A percentile compares a stretch with the other conserved stretches of the same genome.
These are phyloP conservation scores for Diaporthe sp. DNA, from an alignment of 2,329 filamentous ascomycete species.

Conservation along the genomic window DNA sequence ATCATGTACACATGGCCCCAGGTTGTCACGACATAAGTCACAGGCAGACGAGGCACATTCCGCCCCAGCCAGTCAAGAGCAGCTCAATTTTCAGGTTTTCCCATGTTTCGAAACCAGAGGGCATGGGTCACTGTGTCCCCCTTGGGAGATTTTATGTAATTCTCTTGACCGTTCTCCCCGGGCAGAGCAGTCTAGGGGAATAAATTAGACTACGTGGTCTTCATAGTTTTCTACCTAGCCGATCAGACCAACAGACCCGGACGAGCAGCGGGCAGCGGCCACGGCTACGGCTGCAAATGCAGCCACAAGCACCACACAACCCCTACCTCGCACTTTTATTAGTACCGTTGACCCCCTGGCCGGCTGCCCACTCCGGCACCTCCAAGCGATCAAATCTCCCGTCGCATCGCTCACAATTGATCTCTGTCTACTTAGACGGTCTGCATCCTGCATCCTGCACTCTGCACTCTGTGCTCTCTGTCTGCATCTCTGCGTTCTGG, in stretches of 20 bases:
- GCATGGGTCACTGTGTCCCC: background rate
- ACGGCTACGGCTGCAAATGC: constrained; percentile 12
- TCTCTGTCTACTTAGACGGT: constrained; percentile 14
- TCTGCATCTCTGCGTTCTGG: constrained; percentile 1
- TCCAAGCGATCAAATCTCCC: constrained; percentile 27
- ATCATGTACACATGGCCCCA: background rate
- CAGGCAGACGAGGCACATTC: constrained; percentile 9
- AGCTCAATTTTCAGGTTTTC: constrained; percentile 8
- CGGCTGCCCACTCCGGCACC: constrained; percentile 17
- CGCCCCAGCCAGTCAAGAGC: background rate
- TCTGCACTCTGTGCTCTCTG: background rate
- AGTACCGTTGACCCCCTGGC: background rate
- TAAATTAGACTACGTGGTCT: background rate
- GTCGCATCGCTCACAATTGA: constrained; percentile 31
- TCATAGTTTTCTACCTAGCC: background rate
- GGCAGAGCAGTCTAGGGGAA: background rate
- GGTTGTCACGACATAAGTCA: background rate
- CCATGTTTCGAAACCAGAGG: constrained; percentile 5
- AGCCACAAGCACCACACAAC: constrained; percentile 12
- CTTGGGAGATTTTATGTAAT: constrained; percentile 1
- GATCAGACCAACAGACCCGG: constrained; percentile 1
- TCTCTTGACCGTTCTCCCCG: background rate
- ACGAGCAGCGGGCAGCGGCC: background rate
- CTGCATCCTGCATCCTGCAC: constrained; percentile 13
- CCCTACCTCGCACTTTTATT: constrained; percentile 22